phyloP scores from a whole-genome alignment of 305 asterid genomes.

The Rubia balearica region DNA sequence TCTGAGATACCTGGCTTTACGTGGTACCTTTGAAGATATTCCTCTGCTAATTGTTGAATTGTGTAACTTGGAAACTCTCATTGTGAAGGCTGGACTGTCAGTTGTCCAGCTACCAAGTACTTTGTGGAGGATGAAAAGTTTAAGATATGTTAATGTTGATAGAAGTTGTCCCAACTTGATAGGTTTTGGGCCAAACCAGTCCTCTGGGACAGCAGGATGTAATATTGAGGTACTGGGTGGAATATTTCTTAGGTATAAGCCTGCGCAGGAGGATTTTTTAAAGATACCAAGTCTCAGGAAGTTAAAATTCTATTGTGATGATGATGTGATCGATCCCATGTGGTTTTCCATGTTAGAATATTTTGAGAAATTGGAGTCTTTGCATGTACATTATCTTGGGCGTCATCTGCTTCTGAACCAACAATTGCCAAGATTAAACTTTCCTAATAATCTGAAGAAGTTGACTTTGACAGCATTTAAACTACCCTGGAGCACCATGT shows the following conservation, averaged over 20 bases:
- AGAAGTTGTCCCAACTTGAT: neutral
- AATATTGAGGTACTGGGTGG: neutral
- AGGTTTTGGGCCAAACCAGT: neutral
- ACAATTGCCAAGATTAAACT: neutral
- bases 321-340: neutral
- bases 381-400: neutral
- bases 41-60: neutral
- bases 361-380: neutral
- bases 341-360: neutral
- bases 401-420: neutral
- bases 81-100: neutral
- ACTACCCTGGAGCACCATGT: conserved; percentile 1
- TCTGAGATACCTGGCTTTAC: conserved; percentile 4
- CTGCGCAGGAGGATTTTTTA: neutral
- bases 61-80: conserved; percentile 1
- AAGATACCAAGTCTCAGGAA: neutral
- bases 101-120: neutral
- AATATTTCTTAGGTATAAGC: neutral
- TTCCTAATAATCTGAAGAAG: neutral
- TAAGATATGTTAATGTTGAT: neutral
- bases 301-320: neutral
- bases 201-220: neutral
- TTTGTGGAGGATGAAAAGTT: neutral
- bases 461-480: neutral
- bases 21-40: neutral